Evolutionary conservation across 176 grass and related monocot species (phyloP), one percentile per base, ranked within the genome.

Genomic region (Lolium perenne): DNA sequence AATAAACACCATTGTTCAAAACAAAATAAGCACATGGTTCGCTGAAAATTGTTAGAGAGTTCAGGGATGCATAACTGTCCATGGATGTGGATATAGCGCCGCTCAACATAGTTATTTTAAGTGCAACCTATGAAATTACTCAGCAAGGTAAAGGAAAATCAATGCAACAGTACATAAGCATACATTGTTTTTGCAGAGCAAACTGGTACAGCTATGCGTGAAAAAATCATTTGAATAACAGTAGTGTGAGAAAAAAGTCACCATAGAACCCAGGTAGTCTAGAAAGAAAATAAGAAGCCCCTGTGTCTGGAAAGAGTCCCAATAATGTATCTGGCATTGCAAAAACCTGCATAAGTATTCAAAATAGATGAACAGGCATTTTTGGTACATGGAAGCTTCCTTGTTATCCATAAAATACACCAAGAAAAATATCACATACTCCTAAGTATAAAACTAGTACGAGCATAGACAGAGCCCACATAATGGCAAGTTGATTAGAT

Each of bases 291-390:
- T 94, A 98, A 71, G 96, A 98, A 66, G 96, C 88, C 77, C 93
- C 96, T 88, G 95, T 92, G 87, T 98, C 91, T 75, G 96, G 96
- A 89, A 95, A 95, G 83, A 94, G 89, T 55, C 93, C 96, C 63
- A 98, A 66, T 87, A 90, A 81, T 59, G 93, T 95, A 85, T 98
- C 96, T 79, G 96, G 96, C 96, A 98, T 98, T 62, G 96, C 96
- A 92, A 98, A 98, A 86, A 95, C 86, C 93, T 95, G 80, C 38
- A 92, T 43, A 51, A 61, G 68, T 78, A 77, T 46, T 69, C 15
- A 9, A 82, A 91, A 84, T 68, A 85, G 58, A 78, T 71, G 7
- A 38, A 32, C 10, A 62, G 8, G 18, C 54, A 15, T 14, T 46
- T 58, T 53, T 32, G 7, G 20, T 41, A 82, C 21, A 55, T 63